Evolutionary conservation across 768 basidiomycete species (phyloP), one percentile per base, ranked within the genome.

Genomic region (Suillus americanus): DNA sequence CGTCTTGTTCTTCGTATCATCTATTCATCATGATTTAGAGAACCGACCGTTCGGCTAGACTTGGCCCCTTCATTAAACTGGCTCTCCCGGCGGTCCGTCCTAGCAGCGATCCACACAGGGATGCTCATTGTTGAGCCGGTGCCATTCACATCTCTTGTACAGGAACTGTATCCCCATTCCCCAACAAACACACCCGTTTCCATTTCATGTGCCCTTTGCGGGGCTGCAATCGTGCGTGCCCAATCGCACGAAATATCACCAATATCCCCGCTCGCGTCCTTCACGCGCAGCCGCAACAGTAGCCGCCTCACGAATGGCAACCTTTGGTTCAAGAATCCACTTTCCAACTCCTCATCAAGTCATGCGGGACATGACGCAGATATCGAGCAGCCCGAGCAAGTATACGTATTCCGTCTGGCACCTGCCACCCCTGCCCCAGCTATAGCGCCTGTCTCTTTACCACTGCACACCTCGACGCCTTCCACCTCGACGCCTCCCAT

Each of bases 31-130:
- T 51, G n/a, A 2, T 33, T 64, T 74, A 94, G 95, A 28, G 97
- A 99, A 70, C 94, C 97, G 0, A 94, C 95, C 0, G 80, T 97
- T 37, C 89, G 97, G 10, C 84, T 99, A 20, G 97, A 99, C 72
- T 80, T 92, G n/a, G 95, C 97, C 0, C 94, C 96, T 0, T 92
- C 95, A 14, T 80, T 99, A 40, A 95, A 93, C 71, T 99, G 94
- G 92, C 82, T 99, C n/a, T 90, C 91, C 18, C 85, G 95, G 33
- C 88, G 95, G 35, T 88, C 89, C 5, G 90, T 99, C 28, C 82
- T 89, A 4, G 78, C 87, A 30, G 97, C 97, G 6, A 92, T 99
- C 64, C 87, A 98, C 68, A 85, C 83, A 10, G 94, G 94, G 0
- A 91, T 95, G 72, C 84, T 99, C 35, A 86, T 85, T 16, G 89